A percentile compares a stretch with the other conserved stretches of the same genome.
Evolutionary conservation across 805 yeast genomes (phyloP).

Genomic region (Yamadazyma insecticola): DNA sequence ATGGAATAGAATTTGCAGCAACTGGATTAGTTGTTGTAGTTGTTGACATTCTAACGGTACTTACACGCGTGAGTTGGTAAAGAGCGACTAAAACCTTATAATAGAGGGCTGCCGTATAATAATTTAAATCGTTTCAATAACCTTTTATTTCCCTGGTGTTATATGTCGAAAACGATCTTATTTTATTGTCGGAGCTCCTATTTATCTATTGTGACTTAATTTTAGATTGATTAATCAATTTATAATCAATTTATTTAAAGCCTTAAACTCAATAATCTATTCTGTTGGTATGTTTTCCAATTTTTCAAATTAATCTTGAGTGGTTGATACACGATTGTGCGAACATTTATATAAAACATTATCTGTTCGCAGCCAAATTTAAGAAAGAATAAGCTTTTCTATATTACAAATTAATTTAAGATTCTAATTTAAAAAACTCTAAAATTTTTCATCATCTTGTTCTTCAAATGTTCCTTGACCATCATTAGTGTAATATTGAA

Average conservation of each 20-base stretch:
- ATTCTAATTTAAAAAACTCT: background rate
- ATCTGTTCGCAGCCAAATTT: too few species aligned
- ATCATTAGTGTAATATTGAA: slow-evolving; percentile 9
- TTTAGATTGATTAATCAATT: too few species aligned
- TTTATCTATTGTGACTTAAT: too few species aligned
- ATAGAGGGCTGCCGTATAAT: too few species aligned
- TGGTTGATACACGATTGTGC: background rate
- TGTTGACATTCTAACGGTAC: background rate
- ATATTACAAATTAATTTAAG: background rate
- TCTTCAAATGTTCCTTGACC: slow-evolving; percentile 7
- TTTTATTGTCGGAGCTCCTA: too few species aligned
- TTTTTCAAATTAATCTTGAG: background rate
- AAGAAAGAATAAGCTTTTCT: background rate
- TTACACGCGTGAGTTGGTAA: background rate
- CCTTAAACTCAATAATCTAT: too few species aligned
- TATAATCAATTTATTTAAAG: too few species aligned
- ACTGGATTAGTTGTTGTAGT: background rate
- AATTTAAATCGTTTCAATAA: too few species aligned
- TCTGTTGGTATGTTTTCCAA: too few species aligned
- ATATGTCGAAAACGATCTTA: too few species aligned
- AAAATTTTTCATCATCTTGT: background rate
- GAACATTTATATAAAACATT: too few species aligned
- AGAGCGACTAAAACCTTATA: background rate
- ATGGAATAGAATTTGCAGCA: background rate
- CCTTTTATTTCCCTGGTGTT: too few species aligned